phyloP scores from a whole-genome alignment of 2,329 filamentous ascomycete species.

The Zymoseptoria ardabiliae region DNA sequence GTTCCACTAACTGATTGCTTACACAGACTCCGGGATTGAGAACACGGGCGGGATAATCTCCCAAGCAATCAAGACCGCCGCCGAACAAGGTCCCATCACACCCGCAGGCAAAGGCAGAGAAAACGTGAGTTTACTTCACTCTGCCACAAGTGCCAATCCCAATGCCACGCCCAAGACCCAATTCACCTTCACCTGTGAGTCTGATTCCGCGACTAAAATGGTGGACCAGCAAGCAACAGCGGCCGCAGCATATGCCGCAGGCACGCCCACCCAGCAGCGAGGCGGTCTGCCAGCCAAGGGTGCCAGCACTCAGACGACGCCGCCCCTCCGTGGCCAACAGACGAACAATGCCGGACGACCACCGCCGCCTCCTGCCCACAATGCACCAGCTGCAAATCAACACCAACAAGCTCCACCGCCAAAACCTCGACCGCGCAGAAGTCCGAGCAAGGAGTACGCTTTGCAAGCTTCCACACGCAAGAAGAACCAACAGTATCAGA shows the following conservation, averaged over 20 bases:
- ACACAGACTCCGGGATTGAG: conserved; percentile 41
- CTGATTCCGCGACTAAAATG: conserved; percentile 72
- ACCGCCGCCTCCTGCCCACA: conserved; percentile 18
- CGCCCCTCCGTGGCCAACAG: conserved; percentile 14
- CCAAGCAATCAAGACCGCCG: conserved; percentile 82
- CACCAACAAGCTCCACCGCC: conserved; percentile 34
- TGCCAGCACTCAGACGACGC: conserved; percentile 26
- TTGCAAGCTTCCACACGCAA: conserved; percentile 71
- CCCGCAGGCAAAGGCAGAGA: conserved; percentile 61
- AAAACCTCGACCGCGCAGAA: conserved; percentile 55
- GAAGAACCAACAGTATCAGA: conserved; percentile 67
- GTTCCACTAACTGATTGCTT: not conserved
- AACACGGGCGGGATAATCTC: conserved; percentile 68
- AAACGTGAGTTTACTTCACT: conserved; percentile 67
- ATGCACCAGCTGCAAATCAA: conserved; percentile 20
- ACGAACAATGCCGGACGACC: conserved; percentile 8
- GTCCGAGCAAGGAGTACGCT: conserved; percentile 61
- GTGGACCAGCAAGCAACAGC: conserved; percentile 35
- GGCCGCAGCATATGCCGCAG: conserved; percentile 11
- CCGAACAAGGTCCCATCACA: conserved; percentile 53
- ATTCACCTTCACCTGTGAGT: conserved; percentile 95
- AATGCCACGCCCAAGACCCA: conserved; percentile 67
- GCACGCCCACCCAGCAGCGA: conserved; percentile 14
- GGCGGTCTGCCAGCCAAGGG: conserved; percentile 8
- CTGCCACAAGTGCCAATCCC: conserved; percentile 41